Evolutionary conservation across 2,329 filamentous ascomycete genomes (phyloP), one percentile per base, ranked within the genome.

Genomic region (Amylocarpus encephaloides): DNA sequence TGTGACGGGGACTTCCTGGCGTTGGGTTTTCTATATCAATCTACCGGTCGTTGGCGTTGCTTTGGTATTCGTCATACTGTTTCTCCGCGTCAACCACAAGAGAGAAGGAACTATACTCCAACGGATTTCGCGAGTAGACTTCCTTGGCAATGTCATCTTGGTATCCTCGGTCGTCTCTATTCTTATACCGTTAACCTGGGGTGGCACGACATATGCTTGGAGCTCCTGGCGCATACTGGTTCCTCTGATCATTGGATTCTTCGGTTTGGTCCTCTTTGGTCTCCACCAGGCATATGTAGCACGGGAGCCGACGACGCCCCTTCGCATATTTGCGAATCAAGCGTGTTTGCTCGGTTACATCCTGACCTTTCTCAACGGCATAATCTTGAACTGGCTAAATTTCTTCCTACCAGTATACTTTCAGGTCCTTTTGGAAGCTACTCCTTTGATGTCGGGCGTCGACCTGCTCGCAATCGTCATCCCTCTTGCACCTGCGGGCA

Each of bases 11-110:
- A 46, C 35, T 10, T 38, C 41, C 2, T 59, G 56, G 54, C 36
- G 56, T 13, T 59, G 52, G 55, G 68, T 80, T 1, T 82, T 82
- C 62, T 81, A 75, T 72, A 75, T 82, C 59, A 82, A 82, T 19
- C 32, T 56, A 2, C 53, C 51, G 1, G 33, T 57, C n/a, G 52
- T 35, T 2, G 55, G 55, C 9, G 10, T 51, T 7, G n/a, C 40
- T 2, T 18, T 57, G 3, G 19, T 54, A 2, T 15, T 41, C 9
- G 10, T 43, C 16, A 46, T 48, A 15, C 10, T 34, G 2, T 54
- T 56, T 34, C 30, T 56, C 9, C 41, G 18, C 35, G 22, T 50
- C 10, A 19, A 38, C 18, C 39, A 12, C 19, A 9, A 30, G 3
- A 11, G 18, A 7, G 22, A 30, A 5, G 18, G 2, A 12, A 40